A percentile compares a stretch with the other conserved stretches of the same genome.
phyloP scores from a whole-genome alignment of 306 rosid genomes.

The Rosa rugosa region DNA sequence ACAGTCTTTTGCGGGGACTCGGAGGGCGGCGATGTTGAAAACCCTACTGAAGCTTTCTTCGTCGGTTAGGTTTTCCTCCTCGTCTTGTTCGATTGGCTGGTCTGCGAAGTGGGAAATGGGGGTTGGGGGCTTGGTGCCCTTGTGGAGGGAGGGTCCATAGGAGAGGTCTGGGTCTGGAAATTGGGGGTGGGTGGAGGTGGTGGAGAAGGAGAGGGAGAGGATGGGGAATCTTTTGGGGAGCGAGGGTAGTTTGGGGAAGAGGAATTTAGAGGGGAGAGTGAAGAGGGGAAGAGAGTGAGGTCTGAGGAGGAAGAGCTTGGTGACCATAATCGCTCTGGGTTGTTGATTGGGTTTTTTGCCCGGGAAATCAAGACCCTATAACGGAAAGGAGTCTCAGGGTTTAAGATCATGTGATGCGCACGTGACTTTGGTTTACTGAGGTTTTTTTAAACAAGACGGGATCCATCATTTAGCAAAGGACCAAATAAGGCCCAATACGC shows the following conservation, averaged over 20 bases:
- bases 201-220: constrained; percentile 22
- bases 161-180: constrained; percentile 23
- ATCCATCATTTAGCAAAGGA: too few relatives aligned
- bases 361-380: not conserved
- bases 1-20: constrained; percentile 75
- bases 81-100: not conserved
- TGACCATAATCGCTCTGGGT: constrained; percentile 16
- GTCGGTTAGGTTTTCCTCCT: constrained; percentile 1
- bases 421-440: not conserved
- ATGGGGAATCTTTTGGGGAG: constrained; percentile 21
- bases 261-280: constrained; percentile 24
- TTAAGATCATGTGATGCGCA: constrained; percentile 7
- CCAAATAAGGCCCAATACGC: too few relatives aligned
- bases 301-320: constrained; percentile 35
- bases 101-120: constrained; percentile 14
- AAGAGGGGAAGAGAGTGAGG: constrained; percentile 35
- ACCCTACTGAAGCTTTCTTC: constrained; percentile 63
- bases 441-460: too few relatives aligned
- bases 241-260: constrained; percentile 22
- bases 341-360: constrained; percentile 2
- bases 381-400: not conserved
- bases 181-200: constrained; percentile 19
- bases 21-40: constrained; percentile 71
- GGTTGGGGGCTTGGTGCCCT: constrained; percentile 36
- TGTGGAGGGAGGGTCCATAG: constrained; percentile 81